phyloP scores from a whole-genome alignment of 2,329 filamentous ascomycete genomes.

The Xylariaceae sp. region DNA sequence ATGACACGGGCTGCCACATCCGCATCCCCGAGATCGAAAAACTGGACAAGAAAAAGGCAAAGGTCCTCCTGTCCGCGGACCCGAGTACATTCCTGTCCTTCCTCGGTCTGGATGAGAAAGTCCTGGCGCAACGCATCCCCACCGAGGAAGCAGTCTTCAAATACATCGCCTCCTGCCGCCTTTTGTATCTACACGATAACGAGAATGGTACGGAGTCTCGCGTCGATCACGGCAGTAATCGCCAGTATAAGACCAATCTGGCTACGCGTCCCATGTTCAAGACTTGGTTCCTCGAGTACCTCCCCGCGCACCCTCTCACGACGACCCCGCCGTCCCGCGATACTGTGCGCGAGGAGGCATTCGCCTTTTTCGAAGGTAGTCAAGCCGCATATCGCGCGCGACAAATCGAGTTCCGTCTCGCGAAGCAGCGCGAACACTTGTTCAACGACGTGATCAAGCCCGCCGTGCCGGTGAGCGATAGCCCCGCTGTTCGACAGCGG shows the following conservation, averaged over 20 bases:
- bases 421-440: constrained; percentile 38
- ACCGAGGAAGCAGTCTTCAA: constrained; percentile 53
- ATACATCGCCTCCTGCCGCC: constrained; percentile 53
- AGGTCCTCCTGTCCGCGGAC: constrained; percentile 55
- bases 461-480: constrained; percentile 17
- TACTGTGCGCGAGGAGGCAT: constrained; percentile 51
- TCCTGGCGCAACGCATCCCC: constrained; percentile 53
- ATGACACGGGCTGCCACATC: constrained; percentile 58
- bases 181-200: constrained; percentile 45
- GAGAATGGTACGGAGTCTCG: constrained; percentile 7
- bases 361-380: constrained; percentile 44
- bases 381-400: constrained; percentile 40
- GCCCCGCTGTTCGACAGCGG: constrained; percentile 28
- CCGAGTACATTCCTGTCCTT: constrained; percentile 55
- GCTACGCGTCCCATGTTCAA: constrained; percentile 54
- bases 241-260: constrained; percentile 47
- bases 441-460: constrained; percentile 43
- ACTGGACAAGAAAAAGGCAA: constrained; percentile 49
- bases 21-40: constrained; percentile 64
- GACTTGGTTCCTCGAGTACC: constrained; percentile 57
- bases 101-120: constrained; percentile 48
- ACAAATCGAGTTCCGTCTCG: constrained; percentile 37
- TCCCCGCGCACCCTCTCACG: constrained; percentile 46
- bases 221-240: constrained; percentile 10
- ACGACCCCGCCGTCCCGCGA: constrained; percentile 36